phyloP scores from a whole-genome alignment of 2,329 filamentous ascomycete species.

The Neoarthrinium moseri region DNA sequence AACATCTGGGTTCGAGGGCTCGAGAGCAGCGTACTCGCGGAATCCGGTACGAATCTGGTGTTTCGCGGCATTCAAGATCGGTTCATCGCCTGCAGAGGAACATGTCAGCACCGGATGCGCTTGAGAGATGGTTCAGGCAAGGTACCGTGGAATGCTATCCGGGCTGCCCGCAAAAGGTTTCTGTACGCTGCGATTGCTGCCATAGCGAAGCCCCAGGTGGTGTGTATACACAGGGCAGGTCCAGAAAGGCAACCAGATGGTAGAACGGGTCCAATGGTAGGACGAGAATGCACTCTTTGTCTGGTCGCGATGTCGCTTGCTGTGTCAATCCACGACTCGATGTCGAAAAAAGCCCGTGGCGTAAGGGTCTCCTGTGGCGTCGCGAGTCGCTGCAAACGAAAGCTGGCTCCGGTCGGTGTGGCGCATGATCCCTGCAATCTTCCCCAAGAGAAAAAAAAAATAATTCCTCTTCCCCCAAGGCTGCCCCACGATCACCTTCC shows the following conservation, averaged over 20 bases:
- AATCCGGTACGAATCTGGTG: conserved; percentile 73
- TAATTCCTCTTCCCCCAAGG: conserved; percentile 10
- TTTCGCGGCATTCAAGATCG: conserved; percentile 68
- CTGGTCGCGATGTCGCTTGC: too few species aligned
- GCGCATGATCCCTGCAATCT: conserved; percentile 2
- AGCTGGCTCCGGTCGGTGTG: not conserved
- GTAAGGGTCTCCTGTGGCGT: not conserved
- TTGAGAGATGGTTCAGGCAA: conserved; percentile 8
- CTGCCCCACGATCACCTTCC: conserved; percentile 12
- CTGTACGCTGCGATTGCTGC: conserved; percentile 68
- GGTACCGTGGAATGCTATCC: conserved; percentile 80
- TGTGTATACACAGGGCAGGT: too few species aligned
- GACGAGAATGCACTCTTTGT: too few species aligned
- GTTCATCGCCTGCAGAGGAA: conserved; percentile 61
- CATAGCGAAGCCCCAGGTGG: too few species aligned
- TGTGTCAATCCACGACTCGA: not conserved
- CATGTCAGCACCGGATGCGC: not conserved
- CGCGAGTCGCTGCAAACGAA: not conserved
- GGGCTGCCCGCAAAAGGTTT: conserved; percentile 74
- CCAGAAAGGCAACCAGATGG: too few species aligned
- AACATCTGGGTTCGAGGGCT: conserved; percentile 56
- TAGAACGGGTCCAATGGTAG: too few species aligned
- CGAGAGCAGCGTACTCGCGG: conserved; percentile 60
- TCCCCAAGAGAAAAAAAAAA: conserved; percentile 11
- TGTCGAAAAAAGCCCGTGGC: conserved; percentile 1